These are phyloP conservation scores for Zygnema circumcarinatum DNA, from an alignment of 139 green algal species.

Conservation along the genomic window DNA sequence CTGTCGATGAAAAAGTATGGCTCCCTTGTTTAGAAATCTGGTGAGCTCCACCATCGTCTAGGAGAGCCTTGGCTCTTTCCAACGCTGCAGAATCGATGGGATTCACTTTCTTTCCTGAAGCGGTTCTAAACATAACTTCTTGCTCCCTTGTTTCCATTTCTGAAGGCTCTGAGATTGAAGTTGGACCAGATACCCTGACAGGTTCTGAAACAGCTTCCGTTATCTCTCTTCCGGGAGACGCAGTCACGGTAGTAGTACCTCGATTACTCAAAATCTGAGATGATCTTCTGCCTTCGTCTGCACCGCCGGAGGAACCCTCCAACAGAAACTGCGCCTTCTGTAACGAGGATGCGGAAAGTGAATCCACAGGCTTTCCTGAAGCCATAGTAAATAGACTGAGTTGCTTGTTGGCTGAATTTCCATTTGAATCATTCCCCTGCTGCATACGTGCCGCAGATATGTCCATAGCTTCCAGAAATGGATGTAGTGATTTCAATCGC, in stretches of 20 bases:
- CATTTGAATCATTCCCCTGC: not conserved
- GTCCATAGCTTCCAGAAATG: not conserved
- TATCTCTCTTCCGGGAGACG: not conserved
- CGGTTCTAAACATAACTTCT: not conserved
- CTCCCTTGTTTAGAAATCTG: not conserved
- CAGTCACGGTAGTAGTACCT: not conserved
- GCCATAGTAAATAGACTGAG: not conserved
- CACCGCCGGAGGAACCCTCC: not conserved
- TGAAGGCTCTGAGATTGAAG: not conserved
- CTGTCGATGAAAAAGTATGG: not conserved
- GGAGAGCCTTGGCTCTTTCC: not conserved
- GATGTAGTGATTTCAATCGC: not conserved
- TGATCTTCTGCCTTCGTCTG: too few relatives aligned
- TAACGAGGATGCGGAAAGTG: not conserved
- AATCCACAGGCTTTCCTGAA: not conserved
- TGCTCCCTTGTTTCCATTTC: not conserved
- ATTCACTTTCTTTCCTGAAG: not conserved
- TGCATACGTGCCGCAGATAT: not conserved
- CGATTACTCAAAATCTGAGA: not conserved
- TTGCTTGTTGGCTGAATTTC: not conserved
- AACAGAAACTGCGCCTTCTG: constrained; percentile 15
- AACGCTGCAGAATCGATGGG: not conserved
- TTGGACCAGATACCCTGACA: not conserved
- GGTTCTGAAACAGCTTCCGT: not conserved
- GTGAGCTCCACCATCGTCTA: not conserved